phyloP scores from a whole-genome alignment of 768 basidiomycete species.

The Lentinula sp. region DNA sequence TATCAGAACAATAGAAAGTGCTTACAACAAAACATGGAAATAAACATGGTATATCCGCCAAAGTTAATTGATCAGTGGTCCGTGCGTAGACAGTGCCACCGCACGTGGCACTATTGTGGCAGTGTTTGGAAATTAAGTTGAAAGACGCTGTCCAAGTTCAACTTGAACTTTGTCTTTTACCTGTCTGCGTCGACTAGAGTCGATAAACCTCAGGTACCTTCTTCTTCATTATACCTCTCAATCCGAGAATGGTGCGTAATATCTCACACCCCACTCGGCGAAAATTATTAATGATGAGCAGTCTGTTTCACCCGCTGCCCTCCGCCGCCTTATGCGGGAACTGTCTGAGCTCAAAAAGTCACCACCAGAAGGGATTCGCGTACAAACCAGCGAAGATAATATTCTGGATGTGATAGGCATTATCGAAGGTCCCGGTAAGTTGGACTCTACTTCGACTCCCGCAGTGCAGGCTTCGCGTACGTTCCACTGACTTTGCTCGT shows the following conservation, averaged over 20 bases:
- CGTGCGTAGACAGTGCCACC: neutral
- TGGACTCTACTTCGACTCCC: neutral
- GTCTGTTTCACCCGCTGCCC: constrained; percentile 47
- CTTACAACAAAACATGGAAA: too few species aligned
- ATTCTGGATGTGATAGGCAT: constrained; percentile 84
- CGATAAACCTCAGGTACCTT: neutral
- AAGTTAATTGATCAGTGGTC: neutral
- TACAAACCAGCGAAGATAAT: constrained; percentile 82
- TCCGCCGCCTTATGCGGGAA: constrained; percentile 88
- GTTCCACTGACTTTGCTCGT: constrained; percentile 4
- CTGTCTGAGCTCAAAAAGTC: constrained; percentile 71
- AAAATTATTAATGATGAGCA: constrained; percentile 10
- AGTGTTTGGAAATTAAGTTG: neutral
- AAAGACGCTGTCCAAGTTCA: neutral
- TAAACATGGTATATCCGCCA: too few species aligned
- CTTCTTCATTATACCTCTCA: neutral
- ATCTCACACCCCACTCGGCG: too few species aligned
- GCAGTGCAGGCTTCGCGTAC: neutral
- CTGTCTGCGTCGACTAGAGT: neutral
- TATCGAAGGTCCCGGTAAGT: constrained; percentile 85
- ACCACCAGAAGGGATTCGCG: constrained; percentile 90
- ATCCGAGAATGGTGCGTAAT: constrained; percentile 1
- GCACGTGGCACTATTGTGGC: neutral
- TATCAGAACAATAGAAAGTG: too few species aligned
- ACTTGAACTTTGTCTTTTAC: neutral